Conservation (phyloP, 2,329 filamentous ascomycete genomes). For the Lojkania enalia region DNA sequence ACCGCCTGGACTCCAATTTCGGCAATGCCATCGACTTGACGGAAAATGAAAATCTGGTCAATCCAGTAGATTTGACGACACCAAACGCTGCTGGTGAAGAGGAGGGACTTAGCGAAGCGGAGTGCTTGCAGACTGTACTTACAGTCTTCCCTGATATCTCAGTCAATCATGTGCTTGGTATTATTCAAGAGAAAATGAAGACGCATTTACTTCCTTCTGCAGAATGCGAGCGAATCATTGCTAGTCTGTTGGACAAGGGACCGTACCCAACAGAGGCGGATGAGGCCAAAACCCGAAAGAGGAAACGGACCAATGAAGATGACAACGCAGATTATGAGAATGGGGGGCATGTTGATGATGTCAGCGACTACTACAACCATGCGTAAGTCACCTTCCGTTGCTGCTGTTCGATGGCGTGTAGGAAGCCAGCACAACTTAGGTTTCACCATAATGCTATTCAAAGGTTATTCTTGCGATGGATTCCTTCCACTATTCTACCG, state of each 20-base stretch:
- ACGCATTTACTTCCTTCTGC: slow-evolving; percentile 11
- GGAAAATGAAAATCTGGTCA: neutral
- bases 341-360: slow-evolving; percentile 14
- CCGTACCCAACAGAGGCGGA: slow-evolving; percentile 41
- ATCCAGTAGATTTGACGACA: slow-evolving; percentile 9
- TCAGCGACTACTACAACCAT: neutral
- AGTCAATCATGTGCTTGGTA: slow-evolving; percentile 31
- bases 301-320: slow-evolving; percentile 31
- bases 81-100: neutral
- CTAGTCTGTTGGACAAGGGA: slow-evolving; percentile 34
- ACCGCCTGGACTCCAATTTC: too few species aligned
- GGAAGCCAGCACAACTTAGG: neutral
- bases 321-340: slow-evolving; percentile 26
- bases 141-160: slow-evolving; percentile 41
- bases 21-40: slow-evolving; percentile 24
- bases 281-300: slow-evolving; percentile 30
- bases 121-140: slow-evolving; percentile 37
- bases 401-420: neutral
- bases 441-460: neutral
- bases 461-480: too few species aligned
- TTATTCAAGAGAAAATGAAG: slow-evolving; percentile 29
- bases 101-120: slow-evolving; percentile 24
- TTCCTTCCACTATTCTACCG: neutral
- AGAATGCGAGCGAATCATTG: slow-evolving; percentile 33
- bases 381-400: neutral